These are phyloP conservation scores for Naganishia sp. DNA, from an alignment of 1,284 basidiomycete genomes.

Conservation along the genomic window DNA sequence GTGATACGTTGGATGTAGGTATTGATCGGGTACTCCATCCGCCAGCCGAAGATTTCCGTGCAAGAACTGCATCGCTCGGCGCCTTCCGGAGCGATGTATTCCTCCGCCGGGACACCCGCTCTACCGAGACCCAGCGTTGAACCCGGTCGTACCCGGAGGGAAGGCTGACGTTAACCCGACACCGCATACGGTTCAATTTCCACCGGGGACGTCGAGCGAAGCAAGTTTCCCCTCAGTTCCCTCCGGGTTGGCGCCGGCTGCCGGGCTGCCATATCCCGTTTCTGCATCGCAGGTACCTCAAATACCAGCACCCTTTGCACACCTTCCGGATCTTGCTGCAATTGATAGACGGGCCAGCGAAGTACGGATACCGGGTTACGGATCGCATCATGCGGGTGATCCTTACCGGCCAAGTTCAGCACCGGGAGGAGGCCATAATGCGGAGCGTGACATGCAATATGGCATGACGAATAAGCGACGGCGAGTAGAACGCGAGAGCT, in stretches of 20 bases:
- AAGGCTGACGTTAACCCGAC: too few relatives aligned
- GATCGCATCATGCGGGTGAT: background rate
- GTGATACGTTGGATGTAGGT: background rate
- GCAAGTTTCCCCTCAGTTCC: background rate
- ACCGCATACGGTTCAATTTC: background rate
- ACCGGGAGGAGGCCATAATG: background rate
- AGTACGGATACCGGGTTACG: background rate
- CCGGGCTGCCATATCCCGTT: background rate
- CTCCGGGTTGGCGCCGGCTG: background rate
- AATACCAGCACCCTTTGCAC: background rate
- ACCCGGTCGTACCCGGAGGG: background rate
- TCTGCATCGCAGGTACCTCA: background rate
- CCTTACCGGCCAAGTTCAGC: background rate
- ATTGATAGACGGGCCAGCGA: background rate
- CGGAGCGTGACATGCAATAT: slow-evolving; percentile 1
- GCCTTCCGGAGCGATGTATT: slow-evolving; percentile 29
- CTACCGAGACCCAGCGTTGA: slow-evolving; percentile 13
- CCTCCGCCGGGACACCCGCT: slow-evolving; percentile 27
- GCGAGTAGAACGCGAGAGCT: background rate
- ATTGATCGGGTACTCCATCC: too few relatives aligned
- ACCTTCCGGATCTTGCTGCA: background rate
- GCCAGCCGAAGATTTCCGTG: slow-evolving; percentile 30
- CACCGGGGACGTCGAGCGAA: background rate
- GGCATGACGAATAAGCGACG: slow-evolving; percentile 9
- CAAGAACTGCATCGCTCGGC: slow-evolving; percentile 31